Percentiles rank a stretch among this genome's conserved stretches.
Conservation (phyloP, 2,329 filamentous ascomycete species). For the Plenodomus tracheiphilus region DNA sequence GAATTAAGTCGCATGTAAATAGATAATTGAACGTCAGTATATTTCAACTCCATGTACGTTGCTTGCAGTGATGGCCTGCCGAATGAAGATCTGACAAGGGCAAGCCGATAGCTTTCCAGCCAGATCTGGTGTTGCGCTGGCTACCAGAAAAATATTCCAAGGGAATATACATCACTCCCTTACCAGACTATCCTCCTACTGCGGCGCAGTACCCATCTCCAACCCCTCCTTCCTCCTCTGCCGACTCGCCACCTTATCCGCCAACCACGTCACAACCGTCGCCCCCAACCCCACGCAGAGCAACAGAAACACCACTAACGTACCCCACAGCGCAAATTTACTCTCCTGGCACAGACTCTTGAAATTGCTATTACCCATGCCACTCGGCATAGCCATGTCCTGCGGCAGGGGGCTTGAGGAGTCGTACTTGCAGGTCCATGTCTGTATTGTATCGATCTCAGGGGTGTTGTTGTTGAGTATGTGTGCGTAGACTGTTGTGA, state of each 20-base stretch:
- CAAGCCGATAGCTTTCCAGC: no score
- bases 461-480: slow-evolving; percentile 42
- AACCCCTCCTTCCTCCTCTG: slow-evolving; percentile 37
- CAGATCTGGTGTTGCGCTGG: no score
- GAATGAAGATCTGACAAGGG: no score
- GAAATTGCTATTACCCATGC: slow-evolving; percentile 44
- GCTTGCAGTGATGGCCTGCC: no score
- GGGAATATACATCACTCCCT: no score
- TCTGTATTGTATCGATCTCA: slow-evolving; percentile 44
- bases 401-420: slow-evolving; percentile 25
- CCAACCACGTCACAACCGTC: slow-evolving; percentile 41
- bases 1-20: slow-evolving; percentile 9
- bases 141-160: no score
- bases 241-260: slow-evolving; percentile 42
- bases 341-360: slow-evolving; percentile 47
- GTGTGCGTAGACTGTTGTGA: slow-evolving; percentile 47
- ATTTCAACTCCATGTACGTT: not conserved
- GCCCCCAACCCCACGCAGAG: slow-evolving; percentile 38
- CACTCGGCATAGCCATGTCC: slow-evolving; percentile 27
- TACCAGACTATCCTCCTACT: not conserved
- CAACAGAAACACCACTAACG: slow-evolving; percentile 47
- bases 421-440: slow-evolving; percentile 47
- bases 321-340: slow-evolving; percentile 51
- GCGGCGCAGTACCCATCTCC: slow-evolving; percentile 23
- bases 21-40: slow-evolving; percentile 4